These are phyloP conservation scores for Puccinia horiana DNA, from an alignment of 1,284 basidiomycete species.

Conservation along the genomic window DNA sequence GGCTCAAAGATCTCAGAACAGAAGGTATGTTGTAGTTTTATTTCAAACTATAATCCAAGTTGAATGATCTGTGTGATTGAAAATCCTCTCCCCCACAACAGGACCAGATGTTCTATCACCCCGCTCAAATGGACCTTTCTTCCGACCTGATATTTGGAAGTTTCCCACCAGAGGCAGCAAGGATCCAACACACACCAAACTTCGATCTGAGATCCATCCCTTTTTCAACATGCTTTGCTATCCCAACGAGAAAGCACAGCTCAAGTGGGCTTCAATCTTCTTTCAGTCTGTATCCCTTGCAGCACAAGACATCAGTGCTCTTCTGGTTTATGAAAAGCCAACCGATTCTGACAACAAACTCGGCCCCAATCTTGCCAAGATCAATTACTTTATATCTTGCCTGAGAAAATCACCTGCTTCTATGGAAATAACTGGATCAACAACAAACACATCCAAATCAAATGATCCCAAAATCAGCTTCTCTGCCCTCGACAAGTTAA, in stretches of 20 bases:
- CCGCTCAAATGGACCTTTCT: slow-evolving; percentile 6
- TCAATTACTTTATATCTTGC: neutral
- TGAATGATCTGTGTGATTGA: neutral
- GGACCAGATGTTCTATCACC: slow-evolving; percentile 15
- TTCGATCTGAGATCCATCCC: neutral
- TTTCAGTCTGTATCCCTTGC: neutral
- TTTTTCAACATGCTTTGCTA: neutral
- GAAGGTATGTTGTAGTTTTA: neutral
- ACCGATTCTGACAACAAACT: neutral
- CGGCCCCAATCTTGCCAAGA: neutral
- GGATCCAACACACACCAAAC: neutral
- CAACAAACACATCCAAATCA: neutral
- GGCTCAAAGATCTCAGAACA: neutral
- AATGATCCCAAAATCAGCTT: neutral
- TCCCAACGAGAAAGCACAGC: neutral
- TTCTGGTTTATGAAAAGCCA: neutral
- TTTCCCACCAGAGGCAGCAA: neutral
- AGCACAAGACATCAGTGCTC: neutral
- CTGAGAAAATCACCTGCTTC: neutral
- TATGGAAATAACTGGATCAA: no score
- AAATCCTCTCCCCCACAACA: no score
- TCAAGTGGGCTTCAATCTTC: neutral
- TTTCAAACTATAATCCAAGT: neutral
- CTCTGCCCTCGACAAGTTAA: neutral
- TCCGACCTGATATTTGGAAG: neutral